Conservation (phyloP, 2,329 filamentous ascomycete genomes). For the Hypoxylon sp. region DNA sequence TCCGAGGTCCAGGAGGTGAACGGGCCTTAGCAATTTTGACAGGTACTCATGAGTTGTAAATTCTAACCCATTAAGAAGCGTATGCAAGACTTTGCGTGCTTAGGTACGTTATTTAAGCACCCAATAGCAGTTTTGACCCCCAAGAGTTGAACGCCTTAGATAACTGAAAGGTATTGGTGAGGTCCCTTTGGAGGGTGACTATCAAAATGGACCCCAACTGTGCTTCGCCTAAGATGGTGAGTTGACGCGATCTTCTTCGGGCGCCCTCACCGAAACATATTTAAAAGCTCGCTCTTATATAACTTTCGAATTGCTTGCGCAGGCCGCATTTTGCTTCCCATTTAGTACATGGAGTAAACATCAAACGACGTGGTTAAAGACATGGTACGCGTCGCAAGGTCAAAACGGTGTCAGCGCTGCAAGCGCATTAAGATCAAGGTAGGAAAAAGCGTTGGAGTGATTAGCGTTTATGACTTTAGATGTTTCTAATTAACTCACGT, state of each 20-base stretch:
- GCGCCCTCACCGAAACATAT: not conserved
- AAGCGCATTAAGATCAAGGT: conserved; percentile 36
- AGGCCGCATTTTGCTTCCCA: conserved; percentile 15
- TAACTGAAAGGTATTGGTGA: not conserved
- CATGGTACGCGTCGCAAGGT: conserved; percentile 34
- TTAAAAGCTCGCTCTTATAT: not conserved
- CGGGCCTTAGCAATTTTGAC: too few relatives aligned
- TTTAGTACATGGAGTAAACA: conserved; percentile 20
- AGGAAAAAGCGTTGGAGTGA: not conserved
- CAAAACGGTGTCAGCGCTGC: conserved; percentile 31
- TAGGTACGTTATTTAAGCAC: not conserved
- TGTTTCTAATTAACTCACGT: not conserved
- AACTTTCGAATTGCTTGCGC: conserved; percentile 1
- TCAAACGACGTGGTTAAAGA: conserved; percentile 6
- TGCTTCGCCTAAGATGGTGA: conserved; percentile 16
- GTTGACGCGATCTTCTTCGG: conserved; percentile 15
- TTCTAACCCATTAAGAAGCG: not conserved
- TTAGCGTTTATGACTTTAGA: not conserved
- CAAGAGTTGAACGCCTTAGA: not conserved
- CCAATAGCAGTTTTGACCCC: not conserved
- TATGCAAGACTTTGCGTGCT: not conserved
- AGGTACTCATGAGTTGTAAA: too few relatives aligned
- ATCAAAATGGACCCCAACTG: conserved; percentile 9
- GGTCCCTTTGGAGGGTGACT: not conserved
- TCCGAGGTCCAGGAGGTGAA: too few relatives aligned